phyloP scores from a whole-genome alignment of 1,284 basidiomycete species.

The Ceratobasidium sp. region DNA sequence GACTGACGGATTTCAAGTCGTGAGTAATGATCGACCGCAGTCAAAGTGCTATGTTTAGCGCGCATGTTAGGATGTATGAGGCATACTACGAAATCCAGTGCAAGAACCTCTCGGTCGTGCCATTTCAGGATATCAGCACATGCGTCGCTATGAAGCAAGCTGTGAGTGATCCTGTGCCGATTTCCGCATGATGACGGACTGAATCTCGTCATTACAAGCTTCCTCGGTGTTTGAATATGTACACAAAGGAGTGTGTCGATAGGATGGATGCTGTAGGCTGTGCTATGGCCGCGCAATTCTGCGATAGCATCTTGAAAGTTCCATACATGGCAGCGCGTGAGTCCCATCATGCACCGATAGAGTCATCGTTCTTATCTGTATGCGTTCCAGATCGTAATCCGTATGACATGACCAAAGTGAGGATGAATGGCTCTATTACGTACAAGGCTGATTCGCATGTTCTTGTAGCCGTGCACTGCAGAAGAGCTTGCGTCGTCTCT shows the following conservation, averaged over 20 bases:
- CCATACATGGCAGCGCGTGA: not conserved
- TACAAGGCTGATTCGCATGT: not conserved
- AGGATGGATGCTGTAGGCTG: constrained; percentile 33
- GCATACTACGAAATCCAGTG: constrained; percentile 52
- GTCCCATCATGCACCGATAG: not conserved
- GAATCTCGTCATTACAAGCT: not conserved
- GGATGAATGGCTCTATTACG: not conserved
- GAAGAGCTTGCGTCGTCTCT: constrained; percentile 37
- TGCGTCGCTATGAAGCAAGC: constrained; percentile 42
- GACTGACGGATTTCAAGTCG: constrained; percentile 52
- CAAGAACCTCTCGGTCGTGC: constrained; percentile 49
- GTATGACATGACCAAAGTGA: constrained; percentile 26
- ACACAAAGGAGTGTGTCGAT: constrained; percentile 33
- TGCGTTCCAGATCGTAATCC: constrained; percentile 2
- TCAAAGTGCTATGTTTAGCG: constrained; percentile 17
- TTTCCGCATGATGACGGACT: not conserved
- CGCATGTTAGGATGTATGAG: constrained; percentile 44
- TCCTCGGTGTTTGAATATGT: constrained; percentile 26
- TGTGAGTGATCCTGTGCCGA: not conserved
- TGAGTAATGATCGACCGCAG: not conserved
- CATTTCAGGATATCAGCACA: constrained; percentile 62
- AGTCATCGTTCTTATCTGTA: not conserved
- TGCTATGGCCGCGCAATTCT: constrained; percentile 18
- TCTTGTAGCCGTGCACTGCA: not conserved
- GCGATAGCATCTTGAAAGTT: not conserved